A percentile compares a stretch with the other conserved stretches of the same genome.
phyloP scores from a whole-genome alignment of 768 basidiomycete genomes.

The Rhizopogon vesiculosus region DNA sequence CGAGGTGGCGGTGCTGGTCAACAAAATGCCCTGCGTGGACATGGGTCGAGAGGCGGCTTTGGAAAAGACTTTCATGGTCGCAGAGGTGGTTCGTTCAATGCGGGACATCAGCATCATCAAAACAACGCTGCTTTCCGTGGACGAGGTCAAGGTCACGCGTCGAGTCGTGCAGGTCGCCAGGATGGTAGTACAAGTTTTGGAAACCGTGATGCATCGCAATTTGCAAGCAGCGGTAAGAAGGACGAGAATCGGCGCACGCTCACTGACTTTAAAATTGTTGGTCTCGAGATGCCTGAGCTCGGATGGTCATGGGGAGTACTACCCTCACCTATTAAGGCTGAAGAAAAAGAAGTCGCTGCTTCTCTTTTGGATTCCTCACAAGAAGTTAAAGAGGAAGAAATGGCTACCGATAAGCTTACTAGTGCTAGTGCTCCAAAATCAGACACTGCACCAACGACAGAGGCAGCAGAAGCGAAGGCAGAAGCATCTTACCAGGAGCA shows the following conservation, averaged over 20 bases:
- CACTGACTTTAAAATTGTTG: constrained; percentile 97
- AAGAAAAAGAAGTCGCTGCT: constrained; percentile 31
- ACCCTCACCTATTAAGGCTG: constrained; percentile 33
- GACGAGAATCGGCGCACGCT: constrained; percentile 89
- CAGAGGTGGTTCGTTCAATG: constrained; percentile 56
- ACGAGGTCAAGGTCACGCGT: constrained; percentile 54
- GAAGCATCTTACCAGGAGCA: constrained; percentile 24
- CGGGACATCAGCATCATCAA: constrained; percentile 35
- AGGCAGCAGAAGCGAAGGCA: constrained; percentile 28
- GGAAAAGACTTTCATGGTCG: constrained; percentile 63
- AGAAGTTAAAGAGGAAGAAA: constrained; percentile 29
- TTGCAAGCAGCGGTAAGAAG: constrained; percentile 62
- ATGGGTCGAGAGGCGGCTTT: constrained; percentile 64
- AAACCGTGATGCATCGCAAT: constrained; percentile 46
- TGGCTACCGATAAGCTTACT: constrained; percentile 8
- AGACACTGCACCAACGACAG: constrained; percentile 17
- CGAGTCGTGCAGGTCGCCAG: constrained; percentile 34
- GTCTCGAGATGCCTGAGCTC: constrained; percentile 77
- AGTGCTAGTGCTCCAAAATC: constrained; percentile 10
- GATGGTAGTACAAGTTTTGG: constrained; percentile 33
- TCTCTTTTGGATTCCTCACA: constrained; percentile 27
- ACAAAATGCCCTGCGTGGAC: constrained; percentile 51
- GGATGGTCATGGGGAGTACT: constrained; percentile 83
- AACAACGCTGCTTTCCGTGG: constrained; percentile 49
- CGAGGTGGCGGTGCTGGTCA: constrained; percentile 39